Evolutionary conservation across 1,284 basidiomycete genomes (phyloP).

Genomic region (Rhodotorula sp.): DNA sequence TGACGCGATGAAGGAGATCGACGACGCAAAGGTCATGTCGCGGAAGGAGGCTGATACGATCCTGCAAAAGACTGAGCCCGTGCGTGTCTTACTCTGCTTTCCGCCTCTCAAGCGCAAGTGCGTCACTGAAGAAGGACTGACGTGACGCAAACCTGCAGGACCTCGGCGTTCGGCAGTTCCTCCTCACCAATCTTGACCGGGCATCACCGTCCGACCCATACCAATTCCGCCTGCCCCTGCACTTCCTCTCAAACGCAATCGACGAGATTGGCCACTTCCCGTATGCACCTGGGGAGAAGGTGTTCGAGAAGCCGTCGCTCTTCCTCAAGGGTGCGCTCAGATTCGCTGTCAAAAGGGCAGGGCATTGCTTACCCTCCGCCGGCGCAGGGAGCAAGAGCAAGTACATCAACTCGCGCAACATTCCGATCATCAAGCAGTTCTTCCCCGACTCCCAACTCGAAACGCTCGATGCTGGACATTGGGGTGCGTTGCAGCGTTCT

Average conservation of each 20-base stretch:
- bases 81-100: conserved; percentile 38
- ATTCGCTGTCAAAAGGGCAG: background rate
- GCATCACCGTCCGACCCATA: conserved; percentile 50
- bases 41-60: conserved; percentile 68
- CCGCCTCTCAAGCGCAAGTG: background rate
- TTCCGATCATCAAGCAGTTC: conserved; percentile 61
- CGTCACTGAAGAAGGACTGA: too few species aligned
- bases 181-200: conserved; percentile 72
- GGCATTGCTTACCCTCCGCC: background rate
- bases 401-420: conserved; percentile 71
- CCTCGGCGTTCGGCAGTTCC: conserved; percentile 67
- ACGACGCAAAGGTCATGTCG: conserved; percentile 59
- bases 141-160: conserved; percentile 57
- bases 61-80: conserved; percentile 64
- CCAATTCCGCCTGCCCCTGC: conserved; percentile 71
- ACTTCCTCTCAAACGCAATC: conserved; percentile 64
- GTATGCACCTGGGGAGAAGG: conserved; percentile 56
- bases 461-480: conserved; percentile 51
- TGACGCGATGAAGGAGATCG: conserved; percentile 68
- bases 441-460: conserved; percentile 64
- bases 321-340: conserved; percentile 69
- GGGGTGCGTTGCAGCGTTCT: conserved; percentile 47
- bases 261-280: conserved; percentile 74
- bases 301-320: conserved; percentile 65
- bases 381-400: conserved; percentile 59